Conservation (phyloP, 176 grass and related monocot genomes). For the Ensete ventricosum region DNA sequence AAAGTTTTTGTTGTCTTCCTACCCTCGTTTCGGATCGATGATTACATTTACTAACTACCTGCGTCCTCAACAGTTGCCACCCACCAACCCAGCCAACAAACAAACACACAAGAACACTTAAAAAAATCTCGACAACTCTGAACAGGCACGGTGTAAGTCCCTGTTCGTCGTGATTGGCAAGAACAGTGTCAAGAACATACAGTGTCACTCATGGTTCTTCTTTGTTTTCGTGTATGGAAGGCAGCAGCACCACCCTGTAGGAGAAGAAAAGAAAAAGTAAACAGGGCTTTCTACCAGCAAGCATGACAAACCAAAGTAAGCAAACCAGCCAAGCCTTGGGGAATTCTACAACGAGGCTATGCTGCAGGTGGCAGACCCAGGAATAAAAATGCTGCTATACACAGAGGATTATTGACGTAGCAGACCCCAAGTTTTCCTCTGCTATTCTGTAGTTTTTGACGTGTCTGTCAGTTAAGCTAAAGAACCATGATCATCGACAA, state of each 20-base stretch:
- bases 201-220: too few species aligned
- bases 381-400: constrained; percentile 8
- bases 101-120: background rate
- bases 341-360: background rate
- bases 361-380: background rate
- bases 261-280: background rate
- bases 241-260: background rate
- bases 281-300: background rate
- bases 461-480: constrained; percentile 3
- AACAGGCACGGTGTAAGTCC: background rate
- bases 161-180: background rate
- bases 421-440: background rate
- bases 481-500: background rate
- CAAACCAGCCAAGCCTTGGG: background rate
- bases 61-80: too few species aligned
- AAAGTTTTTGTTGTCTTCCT: too few species aligned
- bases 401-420: background rate
- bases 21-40: background rate
- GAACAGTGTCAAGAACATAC: background rate
- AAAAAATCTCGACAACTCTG: background rate
- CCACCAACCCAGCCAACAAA: background rate
- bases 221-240: background rate
- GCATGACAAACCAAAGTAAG: background rate
- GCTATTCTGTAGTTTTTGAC: background rate
- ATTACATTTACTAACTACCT: too few species aligned